These are phyloP conservation scores for Chernovozyma aurita DNA, from an alignment of 1,139 yeast species.

Conservation along the genomic window DNA sequence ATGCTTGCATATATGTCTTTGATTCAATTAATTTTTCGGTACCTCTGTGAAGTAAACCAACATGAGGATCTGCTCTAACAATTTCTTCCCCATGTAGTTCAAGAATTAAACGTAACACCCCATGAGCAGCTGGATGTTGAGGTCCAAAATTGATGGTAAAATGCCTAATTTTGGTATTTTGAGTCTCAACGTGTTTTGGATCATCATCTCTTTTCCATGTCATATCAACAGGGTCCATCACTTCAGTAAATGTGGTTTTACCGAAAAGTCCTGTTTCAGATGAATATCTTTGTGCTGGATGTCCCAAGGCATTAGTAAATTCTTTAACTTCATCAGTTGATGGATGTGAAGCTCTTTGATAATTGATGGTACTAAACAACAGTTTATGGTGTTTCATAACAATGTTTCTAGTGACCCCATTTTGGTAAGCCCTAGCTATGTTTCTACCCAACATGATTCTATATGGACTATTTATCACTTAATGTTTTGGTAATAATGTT, in stretches of 20 bases:
- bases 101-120: constrained; percentile 80
- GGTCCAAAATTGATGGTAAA: constrained; percentile 91
- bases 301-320: constrained; percentile 34
- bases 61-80: constrained; percentile 83
- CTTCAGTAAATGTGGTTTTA: constrained; percentile 43
- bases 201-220: constrained; percentile 44
- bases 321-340: constrained; percentile 18
- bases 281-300: constrained; percentile 28
- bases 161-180: constrained; percentile 67
- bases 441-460: constrained; percentile 7
- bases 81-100: constrained; percentile 90
- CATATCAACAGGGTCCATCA: constrained; percentile 46
- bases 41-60: constrained; percentile 83
- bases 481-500: not conserved
- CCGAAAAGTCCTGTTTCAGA: constrained; percentile 34
- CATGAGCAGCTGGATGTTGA: constrained; percentile 95
- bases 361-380: constrained; percentile 1
- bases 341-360: constrained; percentile 8
- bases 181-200: constrained; percentile 40
- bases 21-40: constrained; percentile 84
- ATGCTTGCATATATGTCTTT: constrained; percentile 80
- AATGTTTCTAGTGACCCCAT: constrained; percentile 3
- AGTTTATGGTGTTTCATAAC: constrained; percentile 1
- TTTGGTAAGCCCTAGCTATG: constrained; percentile 7
- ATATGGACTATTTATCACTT: too few relatives aligned